Percentiles rank a stretch among this genome's conserved stretches.
These are phyloP conservation scores for Eragrostis curvula DNA, from an alignment of 176 grass and related monocot species.

Conservation along the genomic window DNA sequence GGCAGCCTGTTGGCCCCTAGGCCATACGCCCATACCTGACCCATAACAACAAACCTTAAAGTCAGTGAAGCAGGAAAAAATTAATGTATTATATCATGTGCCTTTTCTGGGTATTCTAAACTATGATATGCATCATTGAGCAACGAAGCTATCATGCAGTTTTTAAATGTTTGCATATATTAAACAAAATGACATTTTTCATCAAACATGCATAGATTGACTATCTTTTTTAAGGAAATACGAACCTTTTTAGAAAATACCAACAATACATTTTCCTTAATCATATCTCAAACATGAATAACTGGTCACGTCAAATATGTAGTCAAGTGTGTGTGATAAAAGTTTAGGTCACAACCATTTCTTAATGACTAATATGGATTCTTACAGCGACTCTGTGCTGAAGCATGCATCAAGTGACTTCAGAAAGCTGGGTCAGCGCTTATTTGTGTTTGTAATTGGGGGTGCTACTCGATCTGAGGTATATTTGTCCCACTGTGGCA, in stretches of 20 bases:
- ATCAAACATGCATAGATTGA: not conserved
- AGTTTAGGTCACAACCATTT: not conserved
- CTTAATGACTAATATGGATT: conserved; percentile 5
- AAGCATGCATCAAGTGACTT: conserved; percentile 78
- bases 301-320: not conserved
- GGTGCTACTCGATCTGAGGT: conserved; percentile 85
- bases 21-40: no score
- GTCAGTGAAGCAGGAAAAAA: not conserved
- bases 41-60: no score
- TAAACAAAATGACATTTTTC: not conserved
- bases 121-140: not conserved
- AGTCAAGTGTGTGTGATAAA: not conserved
- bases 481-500: not conserved
- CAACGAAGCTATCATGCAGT: not conserved
- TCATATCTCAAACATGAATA: no score
- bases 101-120: not conserved
- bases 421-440: conserved; percentile 68
- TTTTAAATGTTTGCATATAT: not conserved
- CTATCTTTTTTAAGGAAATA: not conserved
- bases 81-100: not conserved
- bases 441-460: conserved; percentile 86
- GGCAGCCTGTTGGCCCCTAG: no score
- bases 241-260: not conserved
- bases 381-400: conserved; percentile 75
- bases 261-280: no score